Base-by-base conservation (phyloP, 1,284 basidiomycete species). In the Coniophora puteana region DNA sequence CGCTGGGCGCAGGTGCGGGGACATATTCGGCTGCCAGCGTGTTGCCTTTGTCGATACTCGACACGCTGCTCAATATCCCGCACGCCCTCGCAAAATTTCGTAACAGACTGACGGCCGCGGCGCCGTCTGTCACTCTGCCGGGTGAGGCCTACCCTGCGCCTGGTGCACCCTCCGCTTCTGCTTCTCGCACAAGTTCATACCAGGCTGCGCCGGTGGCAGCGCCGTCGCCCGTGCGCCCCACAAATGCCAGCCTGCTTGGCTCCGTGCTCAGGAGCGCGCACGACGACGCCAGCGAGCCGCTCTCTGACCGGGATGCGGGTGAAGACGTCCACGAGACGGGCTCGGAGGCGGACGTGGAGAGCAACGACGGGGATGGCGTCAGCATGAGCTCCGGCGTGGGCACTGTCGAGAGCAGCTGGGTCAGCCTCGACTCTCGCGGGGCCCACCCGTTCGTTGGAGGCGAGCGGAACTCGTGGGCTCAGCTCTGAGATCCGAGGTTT, bases 271-370 rank as follows among this genome's bases (percentile, higher is more conserved):
- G n/a, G n/a, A n/a, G n/a, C n/a, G n/a, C n/a, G n/a, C n/a, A n/a
- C n/a, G n/a, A n/a, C 33, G 26, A 29, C 12, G 12, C 18, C 34
- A 21, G 16, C 41, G 52, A 46, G 8, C 30, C 38, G 14, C 43
- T 40, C 31, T 35, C 45, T 13, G 36, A 45, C 33, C 31, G 10
- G 11, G 31, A 27, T 21, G 34, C 30, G 27, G 32, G 25, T 26
- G 45, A 43, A n/a, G 48, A 44, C 16, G 65, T 66, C 36, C 58
- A 60, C 29, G 62, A 63, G 24, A 62, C 61, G 8, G 67, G 65
- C n/a, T 81, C 82, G 1, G 83, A 85, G 36, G 72, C 73, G 2
- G 83, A 86, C 38, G 68, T 76, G 5, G 83, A 86, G 58, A 82
- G 81, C 50, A 78, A 76, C 47, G 59, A 63, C 12, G 75, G 72